Evolutionary conservation across 2,329 filamentous ascomycete genomes (phyloP), one percentile per base, ranked within the genome.

Genomic region (Alternaria sp.): DNA sequence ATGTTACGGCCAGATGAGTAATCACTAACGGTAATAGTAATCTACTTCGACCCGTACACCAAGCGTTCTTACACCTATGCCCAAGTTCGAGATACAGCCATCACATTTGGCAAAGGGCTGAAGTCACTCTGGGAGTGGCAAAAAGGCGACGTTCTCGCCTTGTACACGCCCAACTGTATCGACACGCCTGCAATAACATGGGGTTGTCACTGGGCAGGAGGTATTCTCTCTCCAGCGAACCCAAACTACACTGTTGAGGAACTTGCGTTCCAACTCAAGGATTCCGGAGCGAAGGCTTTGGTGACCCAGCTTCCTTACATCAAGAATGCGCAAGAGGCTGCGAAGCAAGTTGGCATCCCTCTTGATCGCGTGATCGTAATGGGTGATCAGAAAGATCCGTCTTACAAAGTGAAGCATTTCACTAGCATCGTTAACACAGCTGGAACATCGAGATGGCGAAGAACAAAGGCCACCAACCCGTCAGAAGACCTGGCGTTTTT

Each of bases 231-330:
- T n/a, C 93, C 94, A 0, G 93, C 92, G 3, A 97, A 97, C 74
- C 93, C 94, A 20, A 88, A 89, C 4, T 97, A 97, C 80, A 97
- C 92, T 0, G 87, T 86, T 12, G 88, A 92, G 10, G 94, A 98
- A 79, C 85, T 97, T 34, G 89, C 90, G 5, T 93, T 92, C 72
- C 94, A 97, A 80, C 85, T 98, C 62, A 88, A 88, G 70, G 92
- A 96, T 78, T 90, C 90, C 0, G 86, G 87, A 1, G 92, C 92
- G 32, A 92, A 89, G 72, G 92, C 85, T 0, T 78, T 97, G 8
- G 86, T 90, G 27, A 97, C 94, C 0, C 92, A 97, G 72, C 76
- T 86, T 27, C 80, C 88, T 0, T 85, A 90, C 60, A 82, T 97
- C 1, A 80, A 87, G 6, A 85, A 85, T 14, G 92, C 90, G 1